A percentile compares a stretch with the other conserved stretches of the same genome.
Evolutionary conservation across 148 eudicot species (phyloP).

Genomic region (Cornus kousa): DNA sequence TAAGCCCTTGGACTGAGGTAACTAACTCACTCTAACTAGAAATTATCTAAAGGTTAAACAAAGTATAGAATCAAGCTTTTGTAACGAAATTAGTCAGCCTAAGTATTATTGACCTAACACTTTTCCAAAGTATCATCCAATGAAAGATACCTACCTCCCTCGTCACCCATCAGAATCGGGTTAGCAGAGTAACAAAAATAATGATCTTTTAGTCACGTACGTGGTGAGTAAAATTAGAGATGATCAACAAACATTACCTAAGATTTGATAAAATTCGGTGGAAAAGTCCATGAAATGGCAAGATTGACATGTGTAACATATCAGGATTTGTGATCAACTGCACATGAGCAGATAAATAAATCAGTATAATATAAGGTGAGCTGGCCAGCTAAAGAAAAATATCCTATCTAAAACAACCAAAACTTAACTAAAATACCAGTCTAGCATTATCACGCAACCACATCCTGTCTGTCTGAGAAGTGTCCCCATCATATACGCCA

Average conservation of each 20-base stretch:
- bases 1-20: no score
- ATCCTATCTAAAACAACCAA: constrained; percentile 9
- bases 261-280: constrained; percentile 78
- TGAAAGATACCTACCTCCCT: no score
- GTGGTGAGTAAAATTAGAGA: constrained; percentile 10
- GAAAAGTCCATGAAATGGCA: constrained; percentile 81
- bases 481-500: constrained; percentile 97
- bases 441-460: constrained; percentile 85
- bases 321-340: constrained; percentile 99
- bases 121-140: no score
- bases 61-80: no score
- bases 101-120: no score
- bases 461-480: constrained; percentile 64
- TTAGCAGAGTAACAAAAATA: no score
- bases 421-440: constrained; percentile 53
- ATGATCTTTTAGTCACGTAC: no score
- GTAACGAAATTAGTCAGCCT: no score
- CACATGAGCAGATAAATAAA: constrained; percentile 28
- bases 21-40: no score
- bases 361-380: constrained; percentile 3
- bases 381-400: constrained; percentile 6
- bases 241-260: constrained; percentile 46
- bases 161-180: no score
- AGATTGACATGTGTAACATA: constrained; percentile 88
- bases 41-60: no score